Conservation (phyloP, 768 basidiomycete genomes). For the Suillus alpinus region DNA sequence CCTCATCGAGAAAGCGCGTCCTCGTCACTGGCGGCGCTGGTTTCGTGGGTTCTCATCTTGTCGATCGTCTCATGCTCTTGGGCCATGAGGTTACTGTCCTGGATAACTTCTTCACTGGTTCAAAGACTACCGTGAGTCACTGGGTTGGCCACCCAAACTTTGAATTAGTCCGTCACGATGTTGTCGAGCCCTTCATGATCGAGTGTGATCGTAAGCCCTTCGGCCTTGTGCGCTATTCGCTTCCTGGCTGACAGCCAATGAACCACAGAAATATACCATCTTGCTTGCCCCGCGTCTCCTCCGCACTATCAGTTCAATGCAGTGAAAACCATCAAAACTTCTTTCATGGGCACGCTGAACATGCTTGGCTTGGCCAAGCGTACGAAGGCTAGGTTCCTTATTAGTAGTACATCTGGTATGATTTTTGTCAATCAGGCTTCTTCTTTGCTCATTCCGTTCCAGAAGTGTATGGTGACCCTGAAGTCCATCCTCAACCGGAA, state of each 20-base stretch:
- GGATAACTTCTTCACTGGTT: slow-evolving; percentile 99
- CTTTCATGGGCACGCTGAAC: slow-evolving; percentile 97
- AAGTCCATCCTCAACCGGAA: slow-evolving; percentile 95
- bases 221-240: neutral
- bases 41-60: slow-evolving; percentile 98
- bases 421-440: slow-evolving; percentile 1
- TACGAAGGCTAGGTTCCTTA: slow-evolving; percentile 95
- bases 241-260: slow-evolving; percentile 1
- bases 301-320: slow-evolving; percentile 98
- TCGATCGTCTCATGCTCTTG: slow-evolving; percentile 95
- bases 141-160: slow-evolving; percentile 99
- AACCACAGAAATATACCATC: slow-evolving; percentile 87
- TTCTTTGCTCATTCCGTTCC: slow-evolving; percentile 6
- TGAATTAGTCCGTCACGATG: slow-evolving; percentile 95
- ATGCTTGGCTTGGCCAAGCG: slow-evolving; percentile 99
- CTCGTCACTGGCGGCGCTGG: slow-evolving; percentile 97
- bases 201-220: slow-evolving; percentile 87
- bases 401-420: slow-evolving; percentile 90
- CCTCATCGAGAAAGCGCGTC: slow-evolving; percentile 78
- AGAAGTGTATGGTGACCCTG: slow-evolving; percentile 99
- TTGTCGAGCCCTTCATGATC: slow-evolving; percentile 97
- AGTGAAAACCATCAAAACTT: slow-evolving; percentile 97
- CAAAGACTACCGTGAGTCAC: slow-evolving; percentile 92
- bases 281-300: slow-evolving; percentile 96
- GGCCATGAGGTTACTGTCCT: slow-evolving; percentile 97